These are phyloP conservation scores for Kodamaea kaohsiungensis DNA, from an alignment of 805 yeast genomes.

Conservation along the genomic window DNA sequence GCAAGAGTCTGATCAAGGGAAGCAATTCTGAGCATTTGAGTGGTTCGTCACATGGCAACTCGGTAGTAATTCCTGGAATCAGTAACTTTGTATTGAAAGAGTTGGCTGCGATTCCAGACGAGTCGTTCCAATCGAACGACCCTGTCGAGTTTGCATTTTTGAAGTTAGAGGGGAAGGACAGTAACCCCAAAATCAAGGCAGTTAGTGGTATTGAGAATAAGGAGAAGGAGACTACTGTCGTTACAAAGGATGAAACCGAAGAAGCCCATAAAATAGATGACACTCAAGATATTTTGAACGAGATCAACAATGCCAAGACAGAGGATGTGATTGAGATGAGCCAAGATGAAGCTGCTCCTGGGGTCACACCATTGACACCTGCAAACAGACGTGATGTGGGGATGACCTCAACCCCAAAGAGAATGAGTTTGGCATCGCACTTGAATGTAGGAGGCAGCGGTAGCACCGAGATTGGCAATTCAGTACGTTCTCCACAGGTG, in stretches of 20 bases:
- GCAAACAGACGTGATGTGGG: constrained; percentile 12
- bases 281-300: constrained; percentile 39
- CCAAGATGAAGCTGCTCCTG: constrained; percentile 12
- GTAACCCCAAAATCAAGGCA: constrained; percentile 1
- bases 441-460: constrained; percentile 4
- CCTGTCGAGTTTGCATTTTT: constrained; percentile 73
- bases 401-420: constrained; percentile 16
- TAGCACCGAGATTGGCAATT: background rate
- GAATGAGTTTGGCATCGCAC: constrained; percentile 10
- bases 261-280: constrained; percentile 13
- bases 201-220: background rate
- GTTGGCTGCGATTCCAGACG: constrained; percentile 85
- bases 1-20: constrained; percentile 16
- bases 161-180: constrained; percentile 69
- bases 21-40: constrained; percentile 10
- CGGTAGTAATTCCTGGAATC: constrained; percentile 57
- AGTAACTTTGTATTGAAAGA: constrained; percentile 47
- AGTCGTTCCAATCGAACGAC: constrained; percentile 58
- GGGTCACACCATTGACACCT: constrained; percentile 33
- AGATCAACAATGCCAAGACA: constrained; percentile 41
- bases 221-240: background rate
- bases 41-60: constrained; percentile 14
- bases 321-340: constrained; percentile 33
- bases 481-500: constrained; percentile 27
- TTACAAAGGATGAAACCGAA: background rate